phyloP scores from a whole-genome alignment of 2,329 filamentous ascomycete species.

The Cadophora sp. region DNA sequence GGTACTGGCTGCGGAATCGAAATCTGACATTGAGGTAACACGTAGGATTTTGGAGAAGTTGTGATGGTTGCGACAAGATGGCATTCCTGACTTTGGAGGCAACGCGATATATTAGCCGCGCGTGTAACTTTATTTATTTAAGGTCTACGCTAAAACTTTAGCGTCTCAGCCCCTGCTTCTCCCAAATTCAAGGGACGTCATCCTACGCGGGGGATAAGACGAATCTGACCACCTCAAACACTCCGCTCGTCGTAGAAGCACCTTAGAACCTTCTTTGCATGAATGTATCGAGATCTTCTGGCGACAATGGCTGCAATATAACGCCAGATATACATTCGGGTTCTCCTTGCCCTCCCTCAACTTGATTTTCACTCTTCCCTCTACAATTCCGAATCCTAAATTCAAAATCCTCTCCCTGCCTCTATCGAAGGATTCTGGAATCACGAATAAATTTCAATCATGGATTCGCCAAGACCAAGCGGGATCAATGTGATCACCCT shows the following conservation, averaged over 20 bases:
- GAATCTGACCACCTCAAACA: constrained; percentile 28
- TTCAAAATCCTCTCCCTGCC: not conserved
- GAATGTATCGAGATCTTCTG: not conserved
- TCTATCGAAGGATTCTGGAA: not conserved
- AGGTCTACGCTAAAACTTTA: not conserved
- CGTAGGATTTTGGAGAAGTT: not conserved
- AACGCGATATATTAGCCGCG: constrained; percentile 28
- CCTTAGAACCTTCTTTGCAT: constrained; percentile 14
- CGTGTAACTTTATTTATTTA: constrained; percentile 17
- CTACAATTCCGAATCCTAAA: not conserved
- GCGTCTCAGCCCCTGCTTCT: not conserved
- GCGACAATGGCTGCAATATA: constrained; percentile 14
- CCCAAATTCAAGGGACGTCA: constrained; percentile 18
- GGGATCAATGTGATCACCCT: constrained; percentile 83
- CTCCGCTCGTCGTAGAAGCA: constrained; percentile 8
- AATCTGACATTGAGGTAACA: constrained; percentile 37
- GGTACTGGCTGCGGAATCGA: constrained; percentile 38
- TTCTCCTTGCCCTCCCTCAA: constrained; percentile 5
- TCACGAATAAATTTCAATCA: constrained; percentile 24
- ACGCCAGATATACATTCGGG: constrained; percentile 6
- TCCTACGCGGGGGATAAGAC: constrained; percentile 22
- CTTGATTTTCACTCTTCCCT: not conserved
- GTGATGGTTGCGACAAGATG: constrained; percentile 14
- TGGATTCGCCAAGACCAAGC: constrained; percentile 50
- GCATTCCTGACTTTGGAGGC: constrained; percentile 22